Evolutionary conservation across 805 yeast species (phyloP), one percentile per base, ranked within the genome.

Genomic region (Candida tammaniensis): DNA sequence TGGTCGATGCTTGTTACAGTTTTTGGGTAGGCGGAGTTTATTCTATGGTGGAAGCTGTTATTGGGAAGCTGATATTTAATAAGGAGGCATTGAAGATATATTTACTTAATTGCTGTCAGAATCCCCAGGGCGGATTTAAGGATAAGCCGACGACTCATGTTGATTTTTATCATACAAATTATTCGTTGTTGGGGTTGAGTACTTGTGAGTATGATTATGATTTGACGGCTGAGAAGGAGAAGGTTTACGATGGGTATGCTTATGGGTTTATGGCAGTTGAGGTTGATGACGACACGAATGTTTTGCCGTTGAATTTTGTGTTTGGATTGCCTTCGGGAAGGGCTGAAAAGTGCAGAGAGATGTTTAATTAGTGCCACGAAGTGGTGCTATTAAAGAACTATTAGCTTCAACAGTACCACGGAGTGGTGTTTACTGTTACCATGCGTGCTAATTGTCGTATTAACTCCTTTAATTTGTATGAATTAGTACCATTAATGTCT

Each of bases 1-100:
- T 93, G 20, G 98, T 93, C 1, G 98, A 93, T 55, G 96, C 95
- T 0, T 93, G 98, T 57, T 93, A 93, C 55, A 78, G 91, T 52
- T 91, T 83, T 57, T 93, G 98, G 98, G 82, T 88, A 2, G 98
- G 98, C 1, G 94, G 87, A 0, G 55, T 81, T 24, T 66, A 72
- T 42, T 78, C 86, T 0, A 57, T 86, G 22, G 39, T 87, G 4
- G 93, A 85, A 39, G 63, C 73, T 0, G 61, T 81, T 1, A 23
- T 46, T 1, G 43, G 37, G 36, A 41, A 13, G 16, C 39, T 21
- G 0, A 72, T 38, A 51, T 63, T 82, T 40, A 68, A 79, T 39
- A 72, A 88, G 40, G 64, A 70, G 7, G 78, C 75, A 1, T 59
- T 91, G 28, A 74, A 69, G 35, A 70, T 74, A 32, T 93, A 86